These are phyloP conservation scores for Pezicula neosporulosa DNA, from an alignment of 2,329 filamentous ascomycete species.

Conservation along the genomic window DNA sequence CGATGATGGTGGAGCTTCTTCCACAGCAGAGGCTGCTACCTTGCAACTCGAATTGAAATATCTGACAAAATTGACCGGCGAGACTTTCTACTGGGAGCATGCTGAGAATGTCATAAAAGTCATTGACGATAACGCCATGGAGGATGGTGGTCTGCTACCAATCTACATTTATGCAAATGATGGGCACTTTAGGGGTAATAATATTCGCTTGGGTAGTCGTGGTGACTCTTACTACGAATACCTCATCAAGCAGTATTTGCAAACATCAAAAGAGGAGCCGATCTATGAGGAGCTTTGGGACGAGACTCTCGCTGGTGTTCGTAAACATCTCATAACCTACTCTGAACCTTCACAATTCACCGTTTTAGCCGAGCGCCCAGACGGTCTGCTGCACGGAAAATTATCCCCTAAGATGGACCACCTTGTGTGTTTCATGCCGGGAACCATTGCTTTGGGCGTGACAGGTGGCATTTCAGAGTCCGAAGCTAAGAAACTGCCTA, in stretches of 20 bases:
- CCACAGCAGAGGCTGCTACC: constrained; percentile 88
- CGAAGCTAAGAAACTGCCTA: constrained; percentile 67
- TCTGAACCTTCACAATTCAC: constrained; percentile 77
- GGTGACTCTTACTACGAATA: constrained; percentile 99
- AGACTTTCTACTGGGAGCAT: constrained; percentile 87
- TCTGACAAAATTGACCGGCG: constrained; percentile 88
- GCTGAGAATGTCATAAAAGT: constrained; percentile 90
- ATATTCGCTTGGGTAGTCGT: constrained; percentile 88
- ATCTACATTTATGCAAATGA: constrained; percentile 83
- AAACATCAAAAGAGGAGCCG: constrained; percentile 82
- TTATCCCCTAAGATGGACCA: constrained; percentile 96
- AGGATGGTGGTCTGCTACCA: constrained; percentile 84
- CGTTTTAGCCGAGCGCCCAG: constrained; percentile 82
- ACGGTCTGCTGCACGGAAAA: constrained; percentile 63
- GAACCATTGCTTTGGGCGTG: constrained; percentile 85
- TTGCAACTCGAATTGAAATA: constrained; percentile 98
- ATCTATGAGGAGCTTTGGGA: constrained; percentile 94
- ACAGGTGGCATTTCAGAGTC: constrained; percentile 75
- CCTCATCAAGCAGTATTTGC: constrained; percentile 95
- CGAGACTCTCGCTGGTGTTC: constrained; percentile 77
- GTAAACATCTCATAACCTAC: constrained; percentile 90
- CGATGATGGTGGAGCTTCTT: constrained; percentile 81
- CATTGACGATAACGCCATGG: constrained; percentile 74
- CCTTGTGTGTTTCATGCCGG: constrained; percentile 94
- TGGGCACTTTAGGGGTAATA: constrained; percentile 76